Conservation (phyloP, 2,329 filamentous ascomycete species). For the Stachybotrys echinatus region DNA sequence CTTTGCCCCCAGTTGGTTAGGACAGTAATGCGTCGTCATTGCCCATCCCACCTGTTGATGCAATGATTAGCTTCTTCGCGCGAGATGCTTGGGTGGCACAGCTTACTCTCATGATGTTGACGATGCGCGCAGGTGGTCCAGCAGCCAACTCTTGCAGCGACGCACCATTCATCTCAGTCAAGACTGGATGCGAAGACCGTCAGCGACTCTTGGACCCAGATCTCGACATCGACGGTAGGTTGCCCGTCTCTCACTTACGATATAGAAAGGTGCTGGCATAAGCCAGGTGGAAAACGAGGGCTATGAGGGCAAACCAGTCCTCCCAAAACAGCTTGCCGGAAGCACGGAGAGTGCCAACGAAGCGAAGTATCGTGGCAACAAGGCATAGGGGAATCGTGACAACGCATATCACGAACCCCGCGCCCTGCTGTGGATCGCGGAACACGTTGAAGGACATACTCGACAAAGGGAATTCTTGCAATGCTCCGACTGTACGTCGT, state of each 20-base stretch:
- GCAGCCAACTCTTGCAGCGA: too few species aligned
- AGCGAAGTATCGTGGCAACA: background rate
- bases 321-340: background rate
- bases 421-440: background rate
- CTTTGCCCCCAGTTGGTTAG: background rate
- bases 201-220: too few species aligned
- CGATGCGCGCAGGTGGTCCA: too few species aligned
- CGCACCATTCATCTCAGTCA: too few species aligned
- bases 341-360: background rate
- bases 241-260: too few species aligned
- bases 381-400: background rate
- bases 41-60: background rate
- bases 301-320: constrained; percentile 1
- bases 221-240: too few species aligned
- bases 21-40: background rate
- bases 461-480: too few species aligned
- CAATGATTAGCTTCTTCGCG: too few species aligned
- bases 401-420: background rate
- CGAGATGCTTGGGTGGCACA: too few species aligned
- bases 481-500: too few species aligned
- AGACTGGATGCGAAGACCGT: too few species aligned
- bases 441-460: background rate
- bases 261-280: background rate
- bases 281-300: background rate
- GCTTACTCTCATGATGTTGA: too few species aligned